Conservation (phyloP, 345 rosid species). For the Eutrema yunnanense region DNA sequence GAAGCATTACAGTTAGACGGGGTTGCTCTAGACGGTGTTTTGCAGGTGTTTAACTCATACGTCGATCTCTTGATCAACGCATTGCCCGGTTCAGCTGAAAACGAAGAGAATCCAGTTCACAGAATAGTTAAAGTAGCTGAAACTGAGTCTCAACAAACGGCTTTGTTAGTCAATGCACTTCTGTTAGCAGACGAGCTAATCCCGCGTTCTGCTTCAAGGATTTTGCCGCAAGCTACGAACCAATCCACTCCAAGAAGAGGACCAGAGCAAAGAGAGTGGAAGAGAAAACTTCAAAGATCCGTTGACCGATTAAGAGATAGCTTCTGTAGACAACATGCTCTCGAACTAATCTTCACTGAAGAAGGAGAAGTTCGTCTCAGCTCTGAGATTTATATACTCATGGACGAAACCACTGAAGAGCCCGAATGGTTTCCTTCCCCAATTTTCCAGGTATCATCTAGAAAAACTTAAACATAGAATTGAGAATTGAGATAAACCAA, state of each 20-base stretch:
- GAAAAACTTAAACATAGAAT: not conserved
- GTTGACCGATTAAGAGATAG: conserved; percentile 83
- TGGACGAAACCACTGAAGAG: conserved; percentile 62
- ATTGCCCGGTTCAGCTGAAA: conserved; percentile 66
- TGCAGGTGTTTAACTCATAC: conserved; percentile 61
- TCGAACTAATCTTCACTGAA: conserved; percentile 78
- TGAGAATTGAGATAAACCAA: not conserved
- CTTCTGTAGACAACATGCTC: conserved; percentile 89
- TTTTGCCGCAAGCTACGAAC: conserved; percentile 47
- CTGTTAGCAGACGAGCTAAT: conserved; percentile 81
- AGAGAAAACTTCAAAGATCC: conserved; percentile 66
- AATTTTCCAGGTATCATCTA: conserved; percentile 49
- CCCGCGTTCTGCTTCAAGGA: conserved; percentile 73
- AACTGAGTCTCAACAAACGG: conserved; percentile 76
- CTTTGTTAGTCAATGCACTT: conserved; percentile 79
- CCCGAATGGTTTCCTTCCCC: conserved; percentile 90
- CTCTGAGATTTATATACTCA: conserved; percentile 41
- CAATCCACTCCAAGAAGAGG: conserved; percentile 47
- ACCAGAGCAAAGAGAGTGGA: conserved; percentile 88
- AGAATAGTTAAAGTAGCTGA: conserved; percentile 73
- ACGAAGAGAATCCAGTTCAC: conserved; percentile 53
- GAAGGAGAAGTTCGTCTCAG: conserved; percentile 73
- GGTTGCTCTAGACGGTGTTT: conserved; percentile 68
- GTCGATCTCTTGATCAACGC: conserved; percentile 73
- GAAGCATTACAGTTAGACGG: conserved; percentile 74